Conservation (phyloP, 169 alveolate species). For the Eimeria sp. region DNA sequence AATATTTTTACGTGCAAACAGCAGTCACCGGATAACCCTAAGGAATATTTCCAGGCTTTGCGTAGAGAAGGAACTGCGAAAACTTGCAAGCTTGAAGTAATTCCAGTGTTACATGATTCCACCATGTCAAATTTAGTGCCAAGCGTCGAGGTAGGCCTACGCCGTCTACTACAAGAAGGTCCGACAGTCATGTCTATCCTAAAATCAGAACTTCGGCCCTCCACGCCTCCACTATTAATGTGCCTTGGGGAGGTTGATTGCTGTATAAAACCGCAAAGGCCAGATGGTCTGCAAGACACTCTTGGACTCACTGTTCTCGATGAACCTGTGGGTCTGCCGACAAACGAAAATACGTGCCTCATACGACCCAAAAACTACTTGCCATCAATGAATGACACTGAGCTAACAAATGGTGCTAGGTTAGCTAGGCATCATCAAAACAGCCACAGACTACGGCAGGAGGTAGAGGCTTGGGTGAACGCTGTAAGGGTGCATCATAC, state of each 20-base stretch:
- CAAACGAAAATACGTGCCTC: too few relatives aligned
- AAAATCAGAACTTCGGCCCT: background rate
- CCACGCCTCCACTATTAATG: background rate
- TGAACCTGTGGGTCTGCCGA: background rate
- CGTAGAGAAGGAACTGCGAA: background rate
- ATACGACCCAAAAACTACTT: background rate
- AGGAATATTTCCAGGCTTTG: background rate
- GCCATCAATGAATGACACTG: background rate
- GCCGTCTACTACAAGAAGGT: background rate
- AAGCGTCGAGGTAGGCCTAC: background rate
- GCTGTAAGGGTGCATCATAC: background rate
- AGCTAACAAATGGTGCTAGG: background rate
- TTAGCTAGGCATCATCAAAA: background rate
- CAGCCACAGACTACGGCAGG: background rate
- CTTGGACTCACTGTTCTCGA: constrained; percentile 16
- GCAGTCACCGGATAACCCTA: background rate
- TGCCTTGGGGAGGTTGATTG: background rate
- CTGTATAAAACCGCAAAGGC: background rate
- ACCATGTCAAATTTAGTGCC: background rate
- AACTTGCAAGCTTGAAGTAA: too few relatives aligned
- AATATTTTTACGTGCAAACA: background rate
- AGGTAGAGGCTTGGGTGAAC: background rate
- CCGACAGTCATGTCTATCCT: background rate
- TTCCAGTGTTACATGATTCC: background rate
- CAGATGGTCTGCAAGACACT: constrained; percentile 21